Percentiles rank a stretch among this genome's conserved stretches.
These are phyloP conservation scores for Leishmania martiniquensis DNA, from an alignment of 208 protist genomes.

Conservation along the genomic window DNA sequence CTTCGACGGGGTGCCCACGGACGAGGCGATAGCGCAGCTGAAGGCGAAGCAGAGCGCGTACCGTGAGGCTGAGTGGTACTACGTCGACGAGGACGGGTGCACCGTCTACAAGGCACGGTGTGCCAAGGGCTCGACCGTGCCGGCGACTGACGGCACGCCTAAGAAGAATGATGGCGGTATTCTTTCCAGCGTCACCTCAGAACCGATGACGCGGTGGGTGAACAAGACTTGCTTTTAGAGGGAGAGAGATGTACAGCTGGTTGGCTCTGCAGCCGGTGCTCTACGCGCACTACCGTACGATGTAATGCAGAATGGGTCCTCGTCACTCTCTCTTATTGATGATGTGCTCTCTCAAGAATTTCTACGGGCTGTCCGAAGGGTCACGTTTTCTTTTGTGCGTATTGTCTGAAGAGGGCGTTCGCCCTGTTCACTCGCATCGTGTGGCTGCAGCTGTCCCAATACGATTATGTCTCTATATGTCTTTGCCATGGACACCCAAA, in stretches of 20 bases:
- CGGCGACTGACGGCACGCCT: not conserved
- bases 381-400: not conserved
- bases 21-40: slow-evolving; percentile 64
- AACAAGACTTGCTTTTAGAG: slow-evolving; percentile 56
- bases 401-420: not conserved
- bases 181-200: slow-evolving; percentile 34
- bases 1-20: slow-evolving; percentile 40
- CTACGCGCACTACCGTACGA: not conserved
- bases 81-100: slow-evolving; percentile 68
- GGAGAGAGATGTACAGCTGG: not conserved
- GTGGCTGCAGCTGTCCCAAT: not conserved
- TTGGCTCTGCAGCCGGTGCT: not conserved
- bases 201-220: slow-evolving; percentile 67
- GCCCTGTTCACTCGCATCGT: not conserved
- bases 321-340: not conserved
- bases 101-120: slow-evolving; percentile 77
- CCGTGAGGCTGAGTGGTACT: slow-evolving; percentile 61
- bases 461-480: not conserved
- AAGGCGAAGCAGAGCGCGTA: slow-evolving; percentile 48
- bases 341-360: not conserved
- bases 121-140: slow-evolving; percentile 15
- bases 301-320: not conserved
- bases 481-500: not conserved
- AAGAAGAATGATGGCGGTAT: slow-evolving; percentile 30
- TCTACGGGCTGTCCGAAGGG: not conserved